Percentiles rank a stretch among this genome's conserved stretches.
Conservation (phyloP, 768 basidiomycete species). For the Pleurotus tuber-regium region DNA sequence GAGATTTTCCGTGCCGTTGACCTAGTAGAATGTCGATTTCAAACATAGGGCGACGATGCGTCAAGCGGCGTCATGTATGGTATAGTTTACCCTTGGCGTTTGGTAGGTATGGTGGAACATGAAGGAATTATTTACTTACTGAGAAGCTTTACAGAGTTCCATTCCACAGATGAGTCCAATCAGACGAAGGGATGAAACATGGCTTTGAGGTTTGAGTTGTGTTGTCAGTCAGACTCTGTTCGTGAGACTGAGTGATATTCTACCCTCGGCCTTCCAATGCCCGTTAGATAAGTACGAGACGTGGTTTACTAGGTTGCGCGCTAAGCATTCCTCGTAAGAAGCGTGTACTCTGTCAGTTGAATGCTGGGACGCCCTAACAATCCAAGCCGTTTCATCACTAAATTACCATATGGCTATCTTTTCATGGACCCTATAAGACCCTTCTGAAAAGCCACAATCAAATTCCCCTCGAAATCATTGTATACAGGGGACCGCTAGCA, state of each 20-base stretch:
- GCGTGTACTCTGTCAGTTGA: not conserved
- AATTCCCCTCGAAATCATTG: constrained; percentile 6
- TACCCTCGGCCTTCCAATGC: not conserved
- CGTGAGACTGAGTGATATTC: not conserved
- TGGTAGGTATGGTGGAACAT: not conserved
- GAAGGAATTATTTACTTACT: not conserved
- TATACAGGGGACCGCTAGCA: not conserved
- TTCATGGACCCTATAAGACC: constrained; percentile 7
- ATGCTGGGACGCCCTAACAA: not conserved
- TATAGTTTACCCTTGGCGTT: not conserved
- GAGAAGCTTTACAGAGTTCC: too few species aligned
- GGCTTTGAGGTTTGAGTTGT: not conserved
- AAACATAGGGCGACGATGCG: constrained; percentile 1
- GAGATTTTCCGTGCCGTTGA: too few species aligned
- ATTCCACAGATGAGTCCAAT: not conserved
- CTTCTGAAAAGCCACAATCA: constrained; percentile 6
- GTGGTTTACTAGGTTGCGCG: too few species aligned
- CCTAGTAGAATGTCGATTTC: constrained; percentile 1
- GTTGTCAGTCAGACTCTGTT: not conserved
- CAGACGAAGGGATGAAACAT: not conserved
- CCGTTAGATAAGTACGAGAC: too few species aligned
- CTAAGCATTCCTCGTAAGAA: not conserved
- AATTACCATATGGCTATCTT: not conserved
- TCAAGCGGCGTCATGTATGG: not conserved
- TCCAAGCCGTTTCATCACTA: not conserved